Conservation (phyloP, 2,329 filamentous ascomycete species). For the Canariomyces notabilis region DNA sequence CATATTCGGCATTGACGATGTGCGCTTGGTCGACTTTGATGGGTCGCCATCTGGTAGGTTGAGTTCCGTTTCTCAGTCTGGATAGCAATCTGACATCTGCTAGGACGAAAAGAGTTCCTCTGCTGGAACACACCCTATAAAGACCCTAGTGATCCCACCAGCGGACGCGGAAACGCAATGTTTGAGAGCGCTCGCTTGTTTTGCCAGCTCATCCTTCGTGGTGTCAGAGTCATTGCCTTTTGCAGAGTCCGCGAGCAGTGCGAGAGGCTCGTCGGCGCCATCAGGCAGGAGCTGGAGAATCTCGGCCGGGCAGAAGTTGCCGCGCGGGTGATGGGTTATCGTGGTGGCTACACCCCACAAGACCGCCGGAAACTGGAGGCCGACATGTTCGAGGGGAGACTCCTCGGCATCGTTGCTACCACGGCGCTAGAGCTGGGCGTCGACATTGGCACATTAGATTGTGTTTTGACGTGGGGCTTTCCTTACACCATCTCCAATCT, state of each 20-base stretch:
- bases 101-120: constrained; percentile 75
- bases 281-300: constrained; percentile 69
- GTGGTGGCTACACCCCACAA: constrained; percentile 89
- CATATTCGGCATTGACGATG: constrained; percentile 83
- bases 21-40: constrained; percentile 80
- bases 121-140: constrained; percentile 98
- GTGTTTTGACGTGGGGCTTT: constrained; percentile 89
- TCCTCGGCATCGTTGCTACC: constrained; percentile 90
- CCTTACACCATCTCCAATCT: constrained; percentile 94
- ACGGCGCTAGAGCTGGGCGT: constrained; percentile 90
- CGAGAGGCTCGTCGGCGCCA: constrained; percentile 73
- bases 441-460: constrained; percentile 90
- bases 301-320: constrained; percentile 71
- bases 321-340: constrained; percentile 85
- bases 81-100: neutral
- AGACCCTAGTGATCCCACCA: constrained; percentile 79
- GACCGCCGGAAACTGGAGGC: constrained; percentile 83
- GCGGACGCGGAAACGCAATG: constrained; percentile 77
- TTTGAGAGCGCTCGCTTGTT: constrained; percentile 86
- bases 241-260: constrained; percentile 84
- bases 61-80: too few species aligned
- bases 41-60: constrained; percentile 73
- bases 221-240: constrained; percentile 89
- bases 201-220: constrained; percentile 80
- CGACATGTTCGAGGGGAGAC: constrained; percentile 95